A percentile compares a stretch with the other conserved stretches of the same genome.
Evolutionary conservation across 495 filamentous ascomycete genomes (phyloP).

Genomic region (Aspergillus bertholletiae): DNA sequence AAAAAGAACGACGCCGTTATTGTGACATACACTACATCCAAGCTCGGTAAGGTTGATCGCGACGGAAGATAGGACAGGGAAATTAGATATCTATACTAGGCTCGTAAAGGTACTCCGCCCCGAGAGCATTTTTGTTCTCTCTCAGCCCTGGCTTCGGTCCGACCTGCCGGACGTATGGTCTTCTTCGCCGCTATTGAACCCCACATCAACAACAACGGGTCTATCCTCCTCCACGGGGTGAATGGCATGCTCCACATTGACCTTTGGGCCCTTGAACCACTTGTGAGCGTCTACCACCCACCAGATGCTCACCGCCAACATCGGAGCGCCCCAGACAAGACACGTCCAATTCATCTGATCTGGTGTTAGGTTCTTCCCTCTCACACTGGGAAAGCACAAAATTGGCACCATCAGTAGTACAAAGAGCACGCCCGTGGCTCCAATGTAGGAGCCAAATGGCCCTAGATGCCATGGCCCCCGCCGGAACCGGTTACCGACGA

Average conservation of each 20-base stretch:
- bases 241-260: conserved; percentile 47
- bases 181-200: neutral
- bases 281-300: conserved; percentile 66
- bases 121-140: neutral
- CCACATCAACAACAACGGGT: conserved; percentile 5
- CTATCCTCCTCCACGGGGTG: conserved; percentile 13
- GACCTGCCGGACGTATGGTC: conserved; percentile 4
- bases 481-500: conserved; percentile 67
- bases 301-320: conserved; percentile 61
- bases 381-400: conserved; percentile 63
- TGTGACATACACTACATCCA: too few relatives aligned
- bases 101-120: neutral
- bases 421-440: conserved; percentile 57
- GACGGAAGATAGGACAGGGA: too few relatives aligned
- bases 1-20: too few relatives aligned
- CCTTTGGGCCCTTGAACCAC: conserved; percentile 77
- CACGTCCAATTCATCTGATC: conserved; percentile 74
- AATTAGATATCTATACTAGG: too few relatives aligned
- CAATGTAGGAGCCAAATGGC: conserved; percentile 57
- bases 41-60: too few relatives aligned
- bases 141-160: neutral
- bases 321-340: conserved; percentile 70
- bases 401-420: conserved; percentile 73
- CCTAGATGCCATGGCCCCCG: conserved; percentile 75
- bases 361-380: conserved; percentile 52